Percentiles rank a stretch among this genome's conserved stretches.
Conservation (phyloP, 179 eudicot species). For the Spergularia azorica region DNA sequence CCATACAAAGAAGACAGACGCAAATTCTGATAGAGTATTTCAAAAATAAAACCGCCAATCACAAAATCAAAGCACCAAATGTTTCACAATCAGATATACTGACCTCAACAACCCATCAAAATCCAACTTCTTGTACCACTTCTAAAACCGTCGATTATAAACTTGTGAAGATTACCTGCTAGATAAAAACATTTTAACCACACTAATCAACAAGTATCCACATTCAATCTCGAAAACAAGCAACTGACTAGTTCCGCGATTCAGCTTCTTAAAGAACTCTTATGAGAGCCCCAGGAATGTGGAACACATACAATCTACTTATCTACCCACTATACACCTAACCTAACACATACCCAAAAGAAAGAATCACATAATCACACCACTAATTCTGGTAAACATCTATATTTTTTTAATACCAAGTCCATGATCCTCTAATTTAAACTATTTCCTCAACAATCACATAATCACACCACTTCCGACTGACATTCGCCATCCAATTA, state of each 20-base stretch:
- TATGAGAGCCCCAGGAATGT: no score
- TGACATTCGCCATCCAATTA: no score
- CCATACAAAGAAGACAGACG: background rate
- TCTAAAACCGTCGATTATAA: background rate
- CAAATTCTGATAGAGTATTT: no score
- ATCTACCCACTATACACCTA: background rate
- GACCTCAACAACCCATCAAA: slow-evolving; percentile 9
- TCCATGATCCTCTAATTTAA: background rate
- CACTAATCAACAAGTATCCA: background rate
- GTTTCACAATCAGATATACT: background rate
- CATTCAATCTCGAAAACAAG: background rate
- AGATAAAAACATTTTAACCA: background rate
- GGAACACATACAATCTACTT: background rate
- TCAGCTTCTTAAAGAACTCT: background rate
- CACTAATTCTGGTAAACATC: no score
- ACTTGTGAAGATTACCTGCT: background rate
- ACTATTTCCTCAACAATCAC: background rate
- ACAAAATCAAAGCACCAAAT: background rate
- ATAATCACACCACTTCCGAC: background rate
- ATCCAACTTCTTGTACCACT: background rate
- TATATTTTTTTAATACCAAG: background rate
- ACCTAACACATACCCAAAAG: no score
- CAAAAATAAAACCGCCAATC: no score
- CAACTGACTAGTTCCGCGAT: background rate
- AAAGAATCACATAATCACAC: no score